Conservation (phyloP, 805 yeast species). For the Komagataella pseudopastoris region DNA sequence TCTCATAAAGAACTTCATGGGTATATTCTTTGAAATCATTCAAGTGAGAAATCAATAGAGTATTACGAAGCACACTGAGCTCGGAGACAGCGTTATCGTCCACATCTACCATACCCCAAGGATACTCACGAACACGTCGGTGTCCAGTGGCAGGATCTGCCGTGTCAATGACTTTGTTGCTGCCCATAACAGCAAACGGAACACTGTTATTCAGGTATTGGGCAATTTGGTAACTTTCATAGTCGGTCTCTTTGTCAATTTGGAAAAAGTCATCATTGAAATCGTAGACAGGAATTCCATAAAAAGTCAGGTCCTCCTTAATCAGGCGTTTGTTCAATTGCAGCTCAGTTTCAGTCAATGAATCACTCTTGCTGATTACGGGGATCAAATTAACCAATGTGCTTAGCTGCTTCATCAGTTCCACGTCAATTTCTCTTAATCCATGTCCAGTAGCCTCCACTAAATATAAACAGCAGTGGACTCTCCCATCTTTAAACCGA, state of each 20-base stretch:
- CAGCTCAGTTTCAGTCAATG: slow-evolving; percentile 58
- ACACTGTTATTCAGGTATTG: slow-evolving; percentile 27
- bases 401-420: slow-evolving; percentile 55
- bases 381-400: slow-evolving; percentile 75
- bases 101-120: slow-evolving; percentile 54
- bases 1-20: slow-evolving; percentile 77
- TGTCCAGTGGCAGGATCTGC: slow-evolving; percentile 19
- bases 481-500: slow-evolving; percentile 72
- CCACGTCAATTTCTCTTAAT: slow-evolving; percentile 58
- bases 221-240: slow-evolving; percentile 17
- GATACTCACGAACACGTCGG: slow-evolving; percentile 40
- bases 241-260: slow-evolving; percentile 14
- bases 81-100: slow-evolving; percentile 64
- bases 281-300: slow-evolving; percentile 64
- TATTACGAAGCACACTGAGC: slow-evolving; percentile 66
- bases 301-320: slow-evolving; percentile 59
- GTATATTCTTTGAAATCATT: slow-evolving; percentile 83
- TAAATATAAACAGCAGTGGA: slow-evolving; percentile 68
- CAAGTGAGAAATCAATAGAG: slow-evolving; percentile 71
- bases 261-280: slow-evolving; percentile 48
- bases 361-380: slow-evolving; percentile 69
- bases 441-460: slow-evolving; percentile 58
- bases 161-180: slow-evolving; percentile 21
- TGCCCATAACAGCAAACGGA: slow-evolving; percentile 58
- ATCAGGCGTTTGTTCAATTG: slow-evolving; percentile 61